Conservation (phyloP, 2,329 filamentous ascomycete genomes). For the Neurospora crassa region DNA sequence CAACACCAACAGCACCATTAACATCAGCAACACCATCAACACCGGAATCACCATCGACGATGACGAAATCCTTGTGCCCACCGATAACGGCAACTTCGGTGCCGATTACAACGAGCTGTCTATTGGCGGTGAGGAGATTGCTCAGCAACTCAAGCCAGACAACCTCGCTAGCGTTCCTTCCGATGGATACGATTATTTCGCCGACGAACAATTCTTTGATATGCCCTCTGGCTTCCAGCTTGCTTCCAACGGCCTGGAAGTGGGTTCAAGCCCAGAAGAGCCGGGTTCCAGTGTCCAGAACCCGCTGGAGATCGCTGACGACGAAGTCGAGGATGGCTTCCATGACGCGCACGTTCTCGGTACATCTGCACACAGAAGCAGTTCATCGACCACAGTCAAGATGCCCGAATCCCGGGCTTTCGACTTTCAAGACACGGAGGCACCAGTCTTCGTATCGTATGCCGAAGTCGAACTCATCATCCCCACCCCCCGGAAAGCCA, state of each 20-base stretch:
- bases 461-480: neutral
- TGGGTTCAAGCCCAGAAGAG: neutral
- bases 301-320: neutral
- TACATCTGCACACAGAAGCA: neutral
- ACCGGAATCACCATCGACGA: too few relatives aligned
- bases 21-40: too few relatives aligned
- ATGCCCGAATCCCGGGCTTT: neutral
- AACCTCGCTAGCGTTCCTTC: rapidly evolving
- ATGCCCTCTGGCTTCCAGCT: neutral
- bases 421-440: neutral
- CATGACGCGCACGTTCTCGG: too few relatives aligned
- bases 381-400: neutral
- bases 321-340: neutral
- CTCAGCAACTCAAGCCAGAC: neutral
- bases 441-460: neutral
- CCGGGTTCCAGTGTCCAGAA: neutral
- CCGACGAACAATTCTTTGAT: neutral
- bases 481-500: neutral
- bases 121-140: neutral
- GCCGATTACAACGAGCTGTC: neutral
- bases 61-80: too few relatives aligned
- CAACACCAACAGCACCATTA: too few relatives aligned
- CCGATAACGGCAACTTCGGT: neutral
- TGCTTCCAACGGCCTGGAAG: neutral
- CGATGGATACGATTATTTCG: neutral